Evolutionary conservation across 139 green algal species (phyloP), one percentile per base, ranked within the genome.

Genomic region (Tetradesmus lagerheimii): DNA sequence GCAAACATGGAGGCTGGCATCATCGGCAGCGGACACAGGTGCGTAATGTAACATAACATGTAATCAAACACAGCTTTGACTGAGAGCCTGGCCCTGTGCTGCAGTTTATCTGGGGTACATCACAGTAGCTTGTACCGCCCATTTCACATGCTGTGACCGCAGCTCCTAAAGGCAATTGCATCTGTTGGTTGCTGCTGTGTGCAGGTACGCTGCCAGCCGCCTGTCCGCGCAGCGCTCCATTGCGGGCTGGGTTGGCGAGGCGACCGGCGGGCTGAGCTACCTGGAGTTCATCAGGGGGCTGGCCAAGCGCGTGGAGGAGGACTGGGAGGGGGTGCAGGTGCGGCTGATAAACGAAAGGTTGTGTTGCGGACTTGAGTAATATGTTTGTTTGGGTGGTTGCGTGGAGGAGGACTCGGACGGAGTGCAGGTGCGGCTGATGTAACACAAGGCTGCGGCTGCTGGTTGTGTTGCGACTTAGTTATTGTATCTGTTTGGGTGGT

Each of bases 261-360:
- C 94, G 88, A 99, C 98, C 94, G 97, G 97, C 27, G 98, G 98
- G 27, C 87, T 99, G 37, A 92, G 80, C 83, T 99, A 99, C 93
- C 93, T 99, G 53, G 93, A 98, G 67, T 99, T 94, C 94, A 96
- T 99, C 45, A 91, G 96, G 31, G 79, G 87, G 14, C 94, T 99
- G 87, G 95, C 93, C 67, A 94, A 97, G 91, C 87, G 95, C 27
- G 92, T 99, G 62, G 97, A 99, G 38, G 86, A 38, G 11, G 98
- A 99, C 90, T 99, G 97, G 96, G 95, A 97, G 45, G 89, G 91
- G 14, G 97, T 98, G n/a, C 67, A 93, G 80, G 92, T 88, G 15
- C 75, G 92, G n/a, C n/a, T n/a, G n/a, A n/a, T n/a, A n/a, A n/a
- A n/a, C n/a, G n/a, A n/a, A n/a, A n/a, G n/a, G n/a, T n/a, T n/a